Percentiles rank a stretch among this genome's conserved stretches.
Conservation (phyloP, 169 alveolate genomes). For the Cryptosporidium tyzzeri region DNA sequence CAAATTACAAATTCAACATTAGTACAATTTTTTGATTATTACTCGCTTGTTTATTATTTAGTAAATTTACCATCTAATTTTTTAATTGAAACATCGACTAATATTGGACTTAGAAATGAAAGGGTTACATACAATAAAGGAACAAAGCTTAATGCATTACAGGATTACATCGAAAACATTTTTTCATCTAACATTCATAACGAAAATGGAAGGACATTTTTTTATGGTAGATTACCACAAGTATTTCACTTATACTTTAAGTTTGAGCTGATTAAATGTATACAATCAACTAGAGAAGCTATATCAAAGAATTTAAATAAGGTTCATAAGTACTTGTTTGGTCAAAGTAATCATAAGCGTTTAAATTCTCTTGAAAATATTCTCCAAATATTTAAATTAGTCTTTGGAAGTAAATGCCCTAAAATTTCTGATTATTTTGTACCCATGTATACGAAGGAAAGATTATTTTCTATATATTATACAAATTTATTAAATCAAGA, state of each 20-base stretch:
- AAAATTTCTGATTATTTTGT: constrained; percentile 12
- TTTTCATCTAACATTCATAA: background rate
- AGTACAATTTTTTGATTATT: constrained; percentile 55
- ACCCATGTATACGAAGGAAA: constrained; percentile 5
- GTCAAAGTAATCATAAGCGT: background rate
- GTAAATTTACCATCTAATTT: constrained; percentile 41
- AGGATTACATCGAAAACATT: constrained; percentile 25
- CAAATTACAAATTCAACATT: constrained; percentile 28
- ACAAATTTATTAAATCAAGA: background rate
- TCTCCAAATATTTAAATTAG: constrained; percentile 18
- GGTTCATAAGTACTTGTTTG: background rate
- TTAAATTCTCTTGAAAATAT: background rate
- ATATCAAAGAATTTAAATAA: background rate
- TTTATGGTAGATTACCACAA: background rate
- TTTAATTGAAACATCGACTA: background rate
- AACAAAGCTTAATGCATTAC: background rate
- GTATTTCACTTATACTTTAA: background rate
- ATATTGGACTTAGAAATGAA: background rate
- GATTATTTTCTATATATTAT: background rate
- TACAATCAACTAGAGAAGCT: background rate
- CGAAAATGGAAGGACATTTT: constrained; percentile 3
- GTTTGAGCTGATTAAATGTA: constrained; percentile 16
- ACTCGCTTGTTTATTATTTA: constrained; percentile 9
- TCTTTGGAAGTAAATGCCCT: constrained; percentile 28
- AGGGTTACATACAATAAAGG: background rate